Evolutionary conservation across 257 asterid genomes (phyloP).

Genomic region (Cordia subcordata): DNA sequence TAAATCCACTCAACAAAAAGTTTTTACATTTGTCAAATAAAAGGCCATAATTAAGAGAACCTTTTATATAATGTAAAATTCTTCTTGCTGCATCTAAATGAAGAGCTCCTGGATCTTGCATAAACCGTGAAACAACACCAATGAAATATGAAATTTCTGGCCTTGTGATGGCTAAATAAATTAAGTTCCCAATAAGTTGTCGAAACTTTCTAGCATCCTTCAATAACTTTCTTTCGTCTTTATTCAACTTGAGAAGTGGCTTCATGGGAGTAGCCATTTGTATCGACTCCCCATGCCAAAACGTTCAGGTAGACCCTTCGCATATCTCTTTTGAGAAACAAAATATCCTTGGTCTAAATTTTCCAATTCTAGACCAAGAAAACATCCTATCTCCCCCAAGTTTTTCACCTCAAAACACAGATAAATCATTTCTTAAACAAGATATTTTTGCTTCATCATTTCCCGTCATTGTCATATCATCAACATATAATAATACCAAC

Average conservation of each 20-base stretch:
- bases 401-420: conserved; percentile 17
- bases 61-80: conserved; percentile 14
- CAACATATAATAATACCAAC: conserved; percentile 7
- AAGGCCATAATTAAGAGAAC: conserved; percentile 3
- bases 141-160: conserved; percentile 19
- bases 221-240: conserved; percentile 11
- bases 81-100: conserved; percentile 18
- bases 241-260: conserved; percentile 7
- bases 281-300: conserved; percentile 20
- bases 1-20: neutral
- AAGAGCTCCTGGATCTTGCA: conserved; percentile 6
- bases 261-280: conserved; percentile 22
- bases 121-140: conserved; percentile 19
- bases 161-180: conserved; percentile 19
- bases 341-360: conserved; percentile 2
- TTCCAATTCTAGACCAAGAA: conserved; percentile 9
- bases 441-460: conserved; percentile 12
- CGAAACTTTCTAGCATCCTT: conserved; percentile 9
- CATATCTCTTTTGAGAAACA: conserved; percentile 16
- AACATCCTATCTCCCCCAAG: conserved; percentile 9
- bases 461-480: conserved; percentile 9
- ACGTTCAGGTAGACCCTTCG: neutral
- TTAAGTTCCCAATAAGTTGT: conserved; percentile 26
- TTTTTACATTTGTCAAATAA: neutral
- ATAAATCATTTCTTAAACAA: neutral